A percentile compares a stretch with the other conserved stretches of the same genome.
Evolutionary conservation across 2,329 filamentous ascomycete genomes (phyloP).

Genomic region (Hypoxylon sp.): DNA sequence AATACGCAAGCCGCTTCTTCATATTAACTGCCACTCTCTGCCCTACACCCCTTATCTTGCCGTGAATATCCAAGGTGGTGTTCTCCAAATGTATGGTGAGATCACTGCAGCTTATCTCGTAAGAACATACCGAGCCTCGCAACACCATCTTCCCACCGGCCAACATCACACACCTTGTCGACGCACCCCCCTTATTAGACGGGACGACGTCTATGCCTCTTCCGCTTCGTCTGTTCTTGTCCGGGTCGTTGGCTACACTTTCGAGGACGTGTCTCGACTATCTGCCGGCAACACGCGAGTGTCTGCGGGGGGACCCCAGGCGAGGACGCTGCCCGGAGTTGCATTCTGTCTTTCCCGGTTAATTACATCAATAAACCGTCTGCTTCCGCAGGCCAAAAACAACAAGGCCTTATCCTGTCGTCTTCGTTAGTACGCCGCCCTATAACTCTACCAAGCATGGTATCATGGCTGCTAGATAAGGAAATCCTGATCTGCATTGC

Average conservation of each 20-base stretch:
- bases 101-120: neutral
- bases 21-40: slow-evolving; percentile 26
- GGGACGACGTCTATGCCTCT: slow-evolving; percentile 7
- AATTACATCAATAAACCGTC: slow-evolving; percentile 38
- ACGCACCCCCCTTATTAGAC: slow-evolving; percentile 5
- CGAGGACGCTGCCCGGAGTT: slow-evolving; percentile 21
- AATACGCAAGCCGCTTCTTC: slow-evolving; percentile 15
- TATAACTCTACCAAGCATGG: slow-evolving; percentile 18
- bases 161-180: neutral
- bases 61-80: neutral
- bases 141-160: slow-evolving; percentile 9
- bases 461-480: slow-evolving; percentile 30
- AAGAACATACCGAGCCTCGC: slow-evolving; percentile 9
- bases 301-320: slow-evolving; percentile 24
- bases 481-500: slow-evolving; percentile 27
- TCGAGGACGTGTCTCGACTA: slow-evolving; percentile 1
- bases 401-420: slow-evolving; percentile 22
- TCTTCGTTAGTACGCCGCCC: slow-evolving; percentile 8
- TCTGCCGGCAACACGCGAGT: slow-evolving; percentile 29
- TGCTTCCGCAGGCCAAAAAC: slow-evolving; percentile 36
- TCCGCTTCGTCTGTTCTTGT: slow-evolving; percentile 3
- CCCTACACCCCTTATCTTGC: neutral
- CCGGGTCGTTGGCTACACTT: slow-evolving; percentile 11
- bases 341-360: slow-evolving; percentile 36
- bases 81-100: slow-evolving; percentile 3